Conservation (phyloP, 345 rosid species). For the Lumnitzera racemosa region DNA sequence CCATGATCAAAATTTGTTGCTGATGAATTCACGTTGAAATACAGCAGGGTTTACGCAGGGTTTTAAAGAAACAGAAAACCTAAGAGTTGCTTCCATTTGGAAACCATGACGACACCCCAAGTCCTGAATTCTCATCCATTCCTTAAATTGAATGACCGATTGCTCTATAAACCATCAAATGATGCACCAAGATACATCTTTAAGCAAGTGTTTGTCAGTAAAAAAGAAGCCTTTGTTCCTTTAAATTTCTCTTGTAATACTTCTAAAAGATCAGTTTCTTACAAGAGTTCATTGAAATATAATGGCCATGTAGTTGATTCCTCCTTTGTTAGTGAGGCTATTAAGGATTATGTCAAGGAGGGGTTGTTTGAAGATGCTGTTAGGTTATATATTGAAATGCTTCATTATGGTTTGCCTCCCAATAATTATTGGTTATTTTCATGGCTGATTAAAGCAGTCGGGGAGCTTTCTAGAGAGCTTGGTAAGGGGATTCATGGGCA, state of each 20-base stretch:
- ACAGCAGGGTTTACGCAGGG: too few species aligned
- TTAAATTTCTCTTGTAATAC: not conserved
- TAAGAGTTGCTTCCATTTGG: too few species aligned
- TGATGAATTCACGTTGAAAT: too few species aligned
- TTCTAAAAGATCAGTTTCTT: not conserved
- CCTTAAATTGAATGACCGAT: too few species aligned
- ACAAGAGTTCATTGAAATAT: not conserved
- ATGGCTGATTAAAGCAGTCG: conserved; percentile 34
- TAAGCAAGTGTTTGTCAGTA: not conserved
- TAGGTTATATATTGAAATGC: conserved; percentile 19
- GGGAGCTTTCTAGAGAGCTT: conserved; percentile 17
- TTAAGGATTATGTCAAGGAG: conserved; percentile 18
- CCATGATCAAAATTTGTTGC: too few species aligned
- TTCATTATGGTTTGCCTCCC: conserved; percentile 25
- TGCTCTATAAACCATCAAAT: too few species aligned
- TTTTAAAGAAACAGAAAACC: too few species aligned
- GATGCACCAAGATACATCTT: too few species aligned
- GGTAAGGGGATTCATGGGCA: conserved; percentile 36
- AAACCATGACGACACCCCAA: too few species aligned
- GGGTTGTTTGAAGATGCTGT: conserved; percentile 34
- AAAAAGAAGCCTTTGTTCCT: not conserved
- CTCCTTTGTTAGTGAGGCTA: conserved; percentile 12
- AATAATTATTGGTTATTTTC: conserved; percentile 27
- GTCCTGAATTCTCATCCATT: too few species aligned
- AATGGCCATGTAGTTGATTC: conserved; percentile 12